Evolutionary conservation across 1,139 yeast species (phyloP).

Genomic region (Sugiyamaella neomexicana): DNA sequence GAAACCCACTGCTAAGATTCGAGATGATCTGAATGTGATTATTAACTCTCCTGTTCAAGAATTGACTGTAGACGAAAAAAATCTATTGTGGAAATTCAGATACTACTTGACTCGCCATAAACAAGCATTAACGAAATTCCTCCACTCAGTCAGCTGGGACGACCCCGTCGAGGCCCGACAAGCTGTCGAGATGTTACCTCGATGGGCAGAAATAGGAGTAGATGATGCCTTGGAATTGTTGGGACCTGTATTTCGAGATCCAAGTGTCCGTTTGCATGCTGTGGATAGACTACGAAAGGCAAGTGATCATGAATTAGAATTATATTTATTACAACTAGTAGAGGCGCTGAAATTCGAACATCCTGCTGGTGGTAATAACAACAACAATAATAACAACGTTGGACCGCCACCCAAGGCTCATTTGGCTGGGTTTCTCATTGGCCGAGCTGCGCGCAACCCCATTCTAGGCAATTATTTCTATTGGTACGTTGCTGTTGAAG

Average conservation of each 20-base stretch:
- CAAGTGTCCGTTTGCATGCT: slow-evolving; percentile 74
- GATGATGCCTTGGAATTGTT: slow-evolving; percentile 90
- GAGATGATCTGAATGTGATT: slow-evolving; percentile 70
- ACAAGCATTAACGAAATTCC: slow-evolving; percentile 76
- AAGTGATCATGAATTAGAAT: slow-evolving; percentile 71
- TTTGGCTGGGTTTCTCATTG: slow-evolving; percentile 74
- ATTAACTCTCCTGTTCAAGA: slow-evolving; percentile 81
- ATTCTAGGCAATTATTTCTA: slow-evolving; percentile 78
- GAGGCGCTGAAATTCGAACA: slow-evolving; percentile 84
- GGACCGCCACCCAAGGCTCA: slow-evolving; percentile 46
- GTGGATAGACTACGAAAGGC: slow-evolving; percentile 81
- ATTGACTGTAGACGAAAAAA: slow-evolving; percentile 79
- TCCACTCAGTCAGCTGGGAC: slow-evolving; percentile 86
- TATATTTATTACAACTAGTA: slow-evolving; percentile 84
- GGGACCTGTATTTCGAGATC: slow-evolving; percentile 65
- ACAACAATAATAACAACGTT: background rate
- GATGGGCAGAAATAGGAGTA: slow-evolving; percentile 78
- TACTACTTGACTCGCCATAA: slow-evolving; percentile 77
- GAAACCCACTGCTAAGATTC: slow-evolving; percentile 81
- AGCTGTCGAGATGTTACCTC: slow-evolving; percentile 59
- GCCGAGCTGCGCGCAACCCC: slow-evolving; percentile 65
- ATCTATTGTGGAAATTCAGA: slow-evolving; percentile 87
- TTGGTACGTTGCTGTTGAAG: slow-evolving; percentile 90
- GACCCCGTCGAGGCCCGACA: slow-evolving; percentile 79
- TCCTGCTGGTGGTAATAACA: slow-evolving; percentile 18